Evolutionary conservation across 2,329 filamentous ascomycete genomes (phyloP), one percentile per base, ranked within the genome.

Genomic region (Camillea tinctor): DNA sequence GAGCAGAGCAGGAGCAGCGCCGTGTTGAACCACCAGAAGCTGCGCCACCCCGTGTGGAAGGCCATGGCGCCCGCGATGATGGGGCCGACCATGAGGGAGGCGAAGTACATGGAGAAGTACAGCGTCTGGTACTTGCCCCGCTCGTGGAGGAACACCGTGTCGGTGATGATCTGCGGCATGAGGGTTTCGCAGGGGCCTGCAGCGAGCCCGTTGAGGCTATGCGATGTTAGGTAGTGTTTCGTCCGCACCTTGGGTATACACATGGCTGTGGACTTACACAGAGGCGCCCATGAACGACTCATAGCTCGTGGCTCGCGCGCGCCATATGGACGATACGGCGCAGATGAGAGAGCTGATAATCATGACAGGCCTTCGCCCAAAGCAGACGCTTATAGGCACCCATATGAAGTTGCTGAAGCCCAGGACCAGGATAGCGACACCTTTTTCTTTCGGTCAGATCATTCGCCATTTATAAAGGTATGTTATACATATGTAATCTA

Each of bases 1-100:
- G 83, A 72, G 0, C 80, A 79, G 3, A 83, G 67, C 1, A 74
- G 80, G 2, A 86, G 72, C 1, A 88, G 55, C 1, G 70, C 86
- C 1, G 84, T 81, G 63, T 88, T 88, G 51, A 89, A 76, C 86
- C 86, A 89, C 83, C 85, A 89, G 71, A 89, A 89, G 67, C 76
- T 85, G 23, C 84, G 76, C 82, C 84, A 88, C 53, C 85, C 85
- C 3, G 81, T 70, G 40, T 83, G 79, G 50, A 82, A 75, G 1
- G 84, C 80, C 85, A 89, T 89, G 0, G 82, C 74, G 1, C 87
- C 87, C 1, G 84, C 50, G 23, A 61, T 56, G 50, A 70, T 62
- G 21, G 62, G 62, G 64, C 71, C 63, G n/a, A 81, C 80, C 84
- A 86, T 87, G 22, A 88, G 74, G 11, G 81, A 81, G 2, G 84